These are phyloP conservation scores for Xylariaceae sp. DNA, from an alignment of 2,329 filamentous ascomycete genomes.

Conservation along the genomic window DNA sequence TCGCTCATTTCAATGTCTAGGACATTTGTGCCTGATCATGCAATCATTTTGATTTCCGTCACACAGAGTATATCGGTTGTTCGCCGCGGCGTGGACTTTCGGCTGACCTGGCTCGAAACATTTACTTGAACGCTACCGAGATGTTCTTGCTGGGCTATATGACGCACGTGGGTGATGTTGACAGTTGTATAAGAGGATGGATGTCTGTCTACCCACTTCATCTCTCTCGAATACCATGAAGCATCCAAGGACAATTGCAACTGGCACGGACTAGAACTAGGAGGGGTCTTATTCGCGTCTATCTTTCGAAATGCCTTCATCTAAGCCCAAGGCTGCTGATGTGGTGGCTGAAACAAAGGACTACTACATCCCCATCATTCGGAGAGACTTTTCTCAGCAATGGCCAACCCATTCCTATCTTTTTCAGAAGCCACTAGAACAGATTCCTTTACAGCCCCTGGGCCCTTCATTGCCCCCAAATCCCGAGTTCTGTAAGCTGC, in stretches of 20 bases:
- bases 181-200: constrained; percentile 13
- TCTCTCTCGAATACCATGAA: not conserved
- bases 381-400: constrained; percentile 47
- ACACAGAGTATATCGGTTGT: constrained; percentile 24
- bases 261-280: constrained; percentile 1
- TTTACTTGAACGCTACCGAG: constrained; percentile 13
- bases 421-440: constrained; percentile 46
- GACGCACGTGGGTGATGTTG: constrained; percentile 11
- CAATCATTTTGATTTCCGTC: constrained; percentile 28
- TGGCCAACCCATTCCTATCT: constrained; percentile 57
- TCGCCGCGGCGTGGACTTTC: constrained; percentile 13
- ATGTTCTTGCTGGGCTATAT: constrained; percentile 17
- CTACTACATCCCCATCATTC: constrained; percentile 61
- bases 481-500: constrained; percentile 41
- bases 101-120: constrained; percentile 15
- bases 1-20: constrained; percentile 32
- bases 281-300: constrained; percentile 3
- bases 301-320: constrained; percentile 44
- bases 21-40: constrained; percentile 30
- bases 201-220: constrained; percentile 2
- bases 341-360: constrained; percentile 69
- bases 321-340: constrained; percentile 60
- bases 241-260: not conserved
- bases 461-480: constrained; percentile 33
- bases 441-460: constrained; percentile 38